Evolutionary conservation across 345 rosid genomes (phyloP).

Genomic region (Dipteronia dyeriana): DNA sequence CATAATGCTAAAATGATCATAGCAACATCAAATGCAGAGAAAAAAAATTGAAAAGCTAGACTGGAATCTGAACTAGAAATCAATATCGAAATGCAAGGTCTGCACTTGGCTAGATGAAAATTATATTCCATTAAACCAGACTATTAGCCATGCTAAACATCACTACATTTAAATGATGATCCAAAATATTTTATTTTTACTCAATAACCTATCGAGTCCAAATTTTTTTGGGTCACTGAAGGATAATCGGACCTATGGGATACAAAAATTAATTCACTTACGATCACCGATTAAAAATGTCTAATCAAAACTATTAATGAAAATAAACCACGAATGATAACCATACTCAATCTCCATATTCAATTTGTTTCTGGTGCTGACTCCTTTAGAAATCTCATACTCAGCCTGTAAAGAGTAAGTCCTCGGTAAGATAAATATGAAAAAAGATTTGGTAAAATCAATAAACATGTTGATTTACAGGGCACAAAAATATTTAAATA

Average conservation of each 20-base stretch:
- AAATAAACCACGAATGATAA: conserved; percentile 22
- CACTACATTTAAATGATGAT: background rate
- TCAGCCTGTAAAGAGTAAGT: conserved; percentile 61
- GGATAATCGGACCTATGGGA: background rate
- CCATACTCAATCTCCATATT: conserved; percentile 83
- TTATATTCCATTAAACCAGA: background rate
- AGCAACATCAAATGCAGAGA: background rate
- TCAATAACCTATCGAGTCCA: background rate
- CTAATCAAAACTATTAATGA: conserved; percentile 8
- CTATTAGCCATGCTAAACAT: background rate
- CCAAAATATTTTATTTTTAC: conserved; percentile 1
- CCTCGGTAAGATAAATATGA: conserved; percentile 18
- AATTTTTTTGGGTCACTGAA: background rate
- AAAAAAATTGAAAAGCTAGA: background rate
- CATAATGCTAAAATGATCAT: background rate
- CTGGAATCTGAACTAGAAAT: background rate
- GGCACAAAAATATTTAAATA: background rate
- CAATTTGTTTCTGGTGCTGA: conserved; percentile 74
- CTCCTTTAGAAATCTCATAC: conserved; percentile 60
- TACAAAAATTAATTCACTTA: background rate
- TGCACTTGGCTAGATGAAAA: background rate
- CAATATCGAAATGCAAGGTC: background rate
- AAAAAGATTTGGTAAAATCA: conserved; percentile 1
- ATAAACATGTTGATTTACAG: background rate
- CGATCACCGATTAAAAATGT: background rate